phyloP scores from a whole-genome alignment of 164 flowering plant genomes.

The Vitis rotundifolia region DNA sequence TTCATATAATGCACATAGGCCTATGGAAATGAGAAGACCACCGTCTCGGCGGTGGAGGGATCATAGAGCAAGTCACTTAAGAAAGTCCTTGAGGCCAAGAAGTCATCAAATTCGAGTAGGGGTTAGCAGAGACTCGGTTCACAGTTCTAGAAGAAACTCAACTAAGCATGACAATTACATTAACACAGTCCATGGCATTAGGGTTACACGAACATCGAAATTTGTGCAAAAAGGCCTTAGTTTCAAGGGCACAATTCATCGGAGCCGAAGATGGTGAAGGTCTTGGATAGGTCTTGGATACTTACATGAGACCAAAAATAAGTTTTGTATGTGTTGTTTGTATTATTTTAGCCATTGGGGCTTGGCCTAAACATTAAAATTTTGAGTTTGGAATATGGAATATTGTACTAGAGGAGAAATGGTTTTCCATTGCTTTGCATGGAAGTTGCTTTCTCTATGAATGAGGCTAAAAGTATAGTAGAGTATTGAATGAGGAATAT shows the following conservation, averaged over 20 bases:
- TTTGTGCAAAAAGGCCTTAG: slow-evolving; percentile 32
- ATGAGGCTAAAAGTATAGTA: not conserved
- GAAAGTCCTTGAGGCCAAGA: slow-evolving; percentile 45
- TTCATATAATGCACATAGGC: slow-evolving; percentile 1
- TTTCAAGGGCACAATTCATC: not conserved
- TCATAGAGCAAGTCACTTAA: slow-evolving; percentile 27
- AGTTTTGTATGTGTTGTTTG: too few relatives aligned
- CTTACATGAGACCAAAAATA: not conserved
- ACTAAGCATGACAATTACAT: slow-evolving; percentile 12
- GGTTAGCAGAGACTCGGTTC: slow-evolving; percentile 20
- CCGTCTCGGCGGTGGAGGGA: slow-evolving; percentile 18
- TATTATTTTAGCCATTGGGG: not conserved
- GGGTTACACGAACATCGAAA: slow-evolving; percentile 34
- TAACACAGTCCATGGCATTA: slow-evolving; percentile 25
- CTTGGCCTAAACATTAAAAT: not conserved
- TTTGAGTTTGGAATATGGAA: not conserved
- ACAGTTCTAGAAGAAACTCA: slow-evolving; percentile 5
- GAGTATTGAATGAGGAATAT: slow-evolving; percentile 11
- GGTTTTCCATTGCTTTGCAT: slow-evolving; percentile 11
- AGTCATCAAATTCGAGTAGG: slow-evolving; percentile 32
- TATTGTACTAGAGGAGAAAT: not conserved
- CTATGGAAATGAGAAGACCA: slow-evolving; percentile 13
- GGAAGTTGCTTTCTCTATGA: slow-evolving; percentile 8
- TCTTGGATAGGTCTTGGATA: not conserved
- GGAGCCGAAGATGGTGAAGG: slow-evolving; percentile 9